Evolutionary conservation across 2,329 filamentous ascomycete genomes (phyloP).

Genomic region (Phyllosticta citriasiana): DNA sequence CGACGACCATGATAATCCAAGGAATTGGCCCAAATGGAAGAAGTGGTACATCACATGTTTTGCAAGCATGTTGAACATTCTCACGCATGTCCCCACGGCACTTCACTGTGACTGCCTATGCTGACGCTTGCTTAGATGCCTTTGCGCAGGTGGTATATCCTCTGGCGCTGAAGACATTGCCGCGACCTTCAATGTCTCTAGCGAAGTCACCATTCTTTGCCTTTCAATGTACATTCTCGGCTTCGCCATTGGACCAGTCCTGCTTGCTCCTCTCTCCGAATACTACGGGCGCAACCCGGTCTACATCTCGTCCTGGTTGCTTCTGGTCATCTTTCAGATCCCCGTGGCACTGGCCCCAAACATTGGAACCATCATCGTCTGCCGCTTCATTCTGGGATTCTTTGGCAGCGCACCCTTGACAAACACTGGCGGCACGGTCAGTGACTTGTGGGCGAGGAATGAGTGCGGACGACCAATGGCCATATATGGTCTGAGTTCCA

Average conservation of each 20-base stretch:
- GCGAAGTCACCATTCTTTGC: slow-evolving; percentile 13
- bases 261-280: slow-evolving; percentile 22
- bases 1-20: slow-evolving; percentile 27
- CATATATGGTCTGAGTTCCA: slow-evolving; percentile 19
- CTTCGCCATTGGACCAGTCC: slow-evolving; percentile 19
- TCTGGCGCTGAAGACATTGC: slow-evolving; percentile 3
- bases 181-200: not conserved
- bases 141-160: slow-evolving; percentile 8
- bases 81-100: slow-evolving; percentile 3
- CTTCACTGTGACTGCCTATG: not conserved
- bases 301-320: slow-evolving; percentile 17
- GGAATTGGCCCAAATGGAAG: slow-evolving; percentile 28
- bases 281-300: slow-evolving; percentile 19
- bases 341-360: slow-evolving; percentile 20
- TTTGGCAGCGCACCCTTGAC: slow-evolving; percentile 9
- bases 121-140: not conserved
- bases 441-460: slow-evolving; percentile 20
- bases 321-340: slow-evolving; percentile 18
- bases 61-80: slow-evolving; percentile 26
- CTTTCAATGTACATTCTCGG: slow-evolving; percentile 22
- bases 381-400: slow-evolving; percentile 5
- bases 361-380: slow-evolving; percentile 15
- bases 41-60: slow-evolving; percentile 35
- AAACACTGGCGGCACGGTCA: slow-evolving; percentile 11
- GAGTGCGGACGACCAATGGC: slow-evolving; percentile 17